A percentile compares a stretch with the other conserved stretches of the same genome.
Conservation (phyloP, 257 asterid genomes). For the Fraxinus quadrangulata region DNA sequence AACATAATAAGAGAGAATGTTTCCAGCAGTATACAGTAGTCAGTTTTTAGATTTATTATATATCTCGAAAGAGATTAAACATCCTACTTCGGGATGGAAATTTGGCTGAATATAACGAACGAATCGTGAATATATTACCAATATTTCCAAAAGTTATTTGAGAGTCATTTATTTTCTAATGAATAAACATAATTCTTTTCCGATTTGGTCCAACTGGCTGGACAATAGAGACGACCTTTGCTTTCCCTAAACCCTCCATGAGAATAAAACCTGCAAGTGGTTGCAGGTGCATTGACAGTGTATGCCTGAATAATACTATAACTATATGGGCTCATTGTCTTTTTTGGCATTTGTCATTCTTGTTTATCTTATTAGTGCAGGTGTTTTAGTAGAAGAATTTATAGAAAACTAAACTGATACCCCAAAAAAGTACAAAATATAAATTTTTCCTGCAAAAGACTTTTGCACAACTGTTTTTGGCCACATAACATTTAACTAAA, state of each 20-base stretch:
- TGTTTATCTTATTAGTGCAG: slow-evolving; percentile 6
- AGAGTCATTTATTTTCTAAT: slow-evolving; percentile 2
- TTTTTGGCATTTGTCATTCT: neutral
- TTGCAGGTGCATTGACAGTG: slow-evolving; percentile 2
- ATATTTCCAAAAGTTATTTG: neutral
- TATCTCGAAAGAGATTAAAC: slow-evolving; percentile 14
- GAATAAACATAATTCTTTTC: neutral
- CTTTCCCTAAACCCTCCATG: neutral
- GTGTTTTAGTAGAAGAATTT: slow-evolving; percentile 5
- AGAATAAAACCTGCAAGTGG: neutral
- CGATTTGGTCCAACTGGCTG: slow-evolving; percentile 6
- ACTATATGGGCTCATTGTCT: slow-evolving; percentile 9
- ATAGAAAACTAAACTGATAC: slow-evolving; percentile 10
- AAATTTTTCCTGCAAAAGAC: slow-evolving; percentile 15
- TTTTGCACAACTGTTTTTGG: neutral
- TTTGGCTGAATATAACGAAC: neutral
- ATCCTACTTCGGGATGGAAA: neutral
- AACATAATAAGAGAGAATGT: slow-evolving; percentile 14
- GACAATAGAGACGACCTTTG: neutral
- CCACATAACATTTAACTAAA: neutral
- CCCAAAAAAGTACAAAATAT: neutral
- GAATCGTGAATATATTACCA: neutral
- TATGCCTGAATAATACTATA: slow-evolving; percentile 14
- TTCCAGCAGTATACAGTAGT: slow-evolving; percentile 12
- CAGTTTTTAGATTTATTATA: slow-evolving; percentile 10